phyloP scores from a whole-genome alignment of 148 eudicot species.

The Chenopodium album region DNA sequence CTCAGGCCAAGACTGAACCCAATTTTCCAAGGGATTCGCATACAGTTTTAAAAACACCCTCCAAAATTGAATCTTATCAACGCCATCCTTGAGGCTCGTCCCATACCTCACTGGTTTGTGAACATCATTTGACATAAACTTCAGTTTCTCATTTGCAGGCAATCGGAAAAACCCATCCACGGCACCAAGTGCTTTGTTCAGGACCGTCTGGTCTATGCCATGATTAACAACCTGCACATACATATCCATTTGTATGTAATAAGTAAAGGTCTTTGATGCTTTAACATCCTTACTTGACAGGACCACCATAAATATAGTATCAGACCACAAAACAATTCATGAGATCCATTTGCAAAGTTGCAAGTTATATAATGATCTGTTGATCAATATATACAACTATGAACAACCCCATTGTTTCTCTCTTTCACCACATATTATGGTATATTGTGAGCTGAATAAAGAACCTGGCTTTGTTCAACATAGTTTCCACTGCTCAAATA shows the following conservation, averaged over 20 bases:
- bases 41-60: constrained; percentile 68
- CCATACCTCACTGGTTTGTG: constrained; percentile 58
- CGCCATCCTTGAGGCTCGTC: constrained; percentile 57
- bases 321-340: too few species aligned
- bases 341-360: too few species aligned
- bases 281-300: too few species aligned
- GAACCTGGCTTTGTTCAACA: too few species aligned
- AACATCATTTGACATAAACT: constrained; percentile 58
- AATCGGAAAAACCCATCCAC: constrained; percentile 46
- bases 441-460: too few species aligned
- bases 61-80: constrained; percentile 60
- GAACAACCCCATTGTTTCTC: too few species aligned
- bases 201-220: constrained; percentile 44
- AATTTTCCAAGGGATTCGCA: constrained; percentile 58
- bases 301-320: too few species aligned
- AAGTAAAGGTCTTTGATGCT: too few species aligned
- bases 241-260: not conserved
- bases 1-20: constrained; percentile 59
- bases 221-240: constrained; percentile 47
- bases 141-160: constrained; percentile 42
- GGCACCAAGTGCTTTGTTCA: constrained; percentile 46
- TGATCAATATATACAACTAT: too few species aligned
- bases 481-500: too few species aligned
- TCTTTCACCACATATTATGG: too few species aligned
- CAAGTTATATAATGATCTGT: too few species aligned